A percentile compares a stretch with the other conserved stretches of the same genome.
Conservation (phyloP, 2,329 filamentous ascomycete genomes). For the Triangularia setosa region DNA sequence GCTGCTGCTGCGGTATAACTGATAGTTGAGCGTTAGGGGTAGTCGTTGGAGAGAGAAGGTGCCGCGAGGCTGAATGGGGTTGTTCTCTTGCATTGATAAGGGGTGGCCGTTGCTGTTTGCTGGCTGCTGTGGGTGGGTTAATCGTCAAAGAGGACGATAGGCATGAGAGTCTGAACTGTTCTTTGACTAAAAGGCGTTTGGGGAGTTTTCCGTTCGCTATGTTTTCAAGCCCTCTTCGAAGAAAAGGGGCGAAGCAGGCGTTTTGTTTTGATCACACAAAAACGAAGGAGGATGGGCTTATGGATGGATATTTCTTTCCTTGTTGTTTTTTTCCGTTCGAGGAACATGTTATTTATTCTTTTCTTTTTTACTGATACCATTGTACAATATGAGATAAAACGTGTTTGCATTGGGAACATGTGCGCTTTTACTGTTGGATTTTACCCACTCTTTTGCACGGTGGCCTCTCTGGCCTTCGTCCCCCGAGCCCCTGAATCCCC, state of each 20-base stretch:
- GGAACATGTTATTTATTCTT: background rate
- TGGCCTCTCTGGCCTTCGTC: no score
- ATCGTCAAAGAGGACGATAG: background rate
- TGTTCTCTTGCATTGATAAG: background rate
- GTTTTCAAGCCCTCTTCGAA: background rate
- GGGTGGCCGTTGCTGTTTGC: background rate
- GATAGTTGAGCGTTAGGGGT: background rate
- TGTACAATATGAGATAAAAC: background rate
- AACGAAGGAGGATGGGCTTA: background rate
- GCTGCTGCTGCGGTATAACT: background rate
- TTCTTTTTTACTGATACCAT: background rate
- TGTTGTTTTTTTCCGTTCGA: background rate
- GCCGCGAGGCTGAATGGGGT: background rate
- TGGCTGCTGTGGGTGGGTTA: background rate
- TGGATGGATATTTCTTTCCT: background rate
- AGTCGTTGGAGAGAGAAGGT: background rate
- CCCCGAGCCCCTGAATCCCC: no score
- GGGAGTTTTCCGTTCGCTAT: background rate
- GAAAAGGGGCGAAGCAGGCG: background rate
- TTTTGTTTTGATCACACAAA: background rate
- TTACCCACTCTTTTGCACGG: no score
- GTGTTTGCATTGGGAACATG: background rate
- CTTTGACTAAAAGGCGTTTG: background rate
- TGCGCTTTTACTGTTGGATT: no score
- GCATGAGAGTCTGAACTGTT: background rate